A percentile compares a stretch with the other conserved stretches of the same genome.
These are phyloP conservation scores for Phanerodontia chrysosporium DNA, from an alignment of 768 basidiomycete genomes.

Conservation along the genomic window DNA sequence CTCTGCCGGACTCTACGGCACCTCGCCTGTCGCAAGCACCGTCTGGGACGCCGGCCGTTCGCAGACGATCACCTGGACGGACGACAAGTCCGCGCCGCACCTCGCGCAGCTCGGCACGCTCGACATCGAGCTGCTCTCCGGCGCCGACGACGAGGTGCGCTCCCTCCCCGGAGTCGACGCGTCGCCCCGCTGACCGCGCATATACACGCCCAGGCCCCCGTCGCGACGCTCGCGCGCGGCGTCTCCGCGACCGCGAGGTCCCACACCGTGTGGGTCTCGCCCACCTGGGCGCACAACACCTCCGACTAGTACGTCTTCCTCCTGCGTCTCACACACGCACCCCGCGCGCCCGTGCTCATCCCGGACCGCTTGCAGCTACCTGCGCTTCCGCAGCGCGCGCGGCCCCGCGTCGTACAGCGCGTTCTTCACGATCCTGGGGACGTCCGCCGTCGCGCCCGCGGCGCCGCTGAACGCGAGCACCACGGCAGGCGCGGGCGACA, in stretches of 20 bases:
- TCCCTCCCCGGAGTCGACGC: neutral
- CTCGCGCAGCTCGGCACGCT: slow-evolving; percentile 39
- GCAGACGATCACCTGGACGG: slow-evolving; percentile 44
- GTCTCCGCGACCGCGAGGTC: slow-evolving; percentile 33
- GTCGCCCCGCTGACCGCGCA: neutral
- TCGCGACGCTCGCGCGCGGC: slow-evolving; percentile 40
- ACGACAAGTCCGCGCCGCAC: slow-evolving; percentile 39
- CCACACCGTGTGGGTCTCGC: slow-evolving; percentile 27
- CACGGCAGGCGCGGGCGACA: neutral
- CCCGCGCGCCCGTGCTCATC: neutral
- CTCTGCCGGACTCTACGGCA: slow-evolving; percentile 44
- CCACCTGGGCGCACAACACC: slow-evolving; percentile 19
- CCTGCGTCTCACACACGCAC: neutral
- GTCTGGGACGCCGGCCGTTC: slow-evolving; percentile 41
- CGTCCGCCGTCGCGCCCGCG: slow-evolving; percentile 16
- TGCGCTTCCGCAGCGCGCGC: slow-evolving; percentile 29
- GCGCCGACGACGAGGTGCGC: slow-evolving; percentile 34
- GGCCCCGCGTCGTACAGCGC: slow-evolving; percentile 41
- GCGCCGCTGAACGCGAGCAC: neutral
- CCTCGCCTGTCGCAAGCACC: slow-evolving; percentile 42
- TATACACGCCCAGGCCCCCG: slow-evolving; percentile 38
- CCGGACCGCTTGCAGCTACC: slow-evolving; percentile 18
- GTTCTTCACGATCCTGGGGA: slow-evolving; percentile 40
- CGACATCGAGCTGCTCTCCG: slow-evolving; percentile 42
- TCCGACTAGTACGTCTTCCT: slow-evolving; percentile 28